A percentile compares a stretch with the other conserved stretches of the same genome.
phyloP scores from a whole-genome alignment of 2,329 filamentous ascomycete species.

The Aureobasidium sp. region DNA sequence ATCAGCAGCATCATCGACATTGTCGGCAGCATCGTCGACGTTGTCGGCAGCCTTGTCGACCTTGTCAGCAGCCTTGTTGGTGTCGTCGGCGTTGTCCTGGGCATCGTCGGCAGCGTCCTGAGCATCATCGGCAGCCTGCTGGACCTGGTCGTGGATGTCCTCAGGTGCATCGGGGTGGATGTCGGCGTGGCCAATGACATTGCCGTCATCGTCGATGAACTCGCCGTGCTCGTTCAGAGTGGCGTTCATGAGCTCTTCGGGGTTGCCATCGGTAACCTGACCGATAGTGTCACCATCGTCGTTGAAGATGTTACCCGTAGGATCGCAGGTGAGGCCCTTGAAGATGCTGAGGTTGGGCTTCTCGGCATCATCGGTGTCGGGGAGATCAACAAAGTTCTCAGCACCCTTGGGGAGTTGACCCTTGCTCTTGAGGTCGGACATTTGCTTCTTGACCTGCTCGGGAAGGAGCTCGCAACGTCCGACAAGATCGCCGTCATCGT shows the following conservation, averaged over 20 bases:
- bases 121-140: slow-evolving; percentile 32
- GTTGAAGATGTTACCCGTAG: slow-evolving; percentile 40
- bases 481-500: slow-evolving; percentile 46
- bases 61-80: slow-evolving; percentile 32
- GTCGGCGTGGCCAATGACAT: slow-evolving; percentile 44
- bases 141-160: slow-evolving; percentile 31
- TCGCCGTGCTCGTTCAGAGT: slow-evolving; percentile 46
- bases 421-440: slow-evolving; percentile 30
- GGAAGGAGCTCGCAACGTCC: slow-evolving; percentile 44
- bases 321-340: slow-evolving; percentile 39
- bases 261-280: slow-evolving; percentile 39
- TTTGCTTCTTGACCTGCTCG: slow-evolving; percentile 35
- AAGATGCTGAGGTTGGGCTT: slow-evolving; percentile 39
- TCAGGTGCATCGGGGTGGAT: slow-evolving; percentile 38
- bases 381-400: slow-evolving; percentile 26
- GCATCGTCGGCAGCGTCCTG: slow-evolving; percentile 25
- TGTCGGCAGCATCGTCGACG: slow-evolving; percentile 24
- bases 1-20: slow-evolving; percentile 23
- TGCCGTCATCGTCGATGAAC: slow-evolving; percentile 46
- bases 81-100: slow-evolving; percentile 23
- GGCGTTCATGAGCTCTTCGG: slow-evolving; percentile 38
- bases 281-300: slow-evolving; percentile 43
- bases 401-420: slow-evolving; percentile 29
- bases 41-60: slow-evolving; percentile 1
- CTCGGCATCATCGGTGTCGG: slow-evolving; percentile 25